phyloP scores from a whole-genome alignment of 2,329 filamentous ascomycete species.

The Leptographium galeiforme region DNA sequence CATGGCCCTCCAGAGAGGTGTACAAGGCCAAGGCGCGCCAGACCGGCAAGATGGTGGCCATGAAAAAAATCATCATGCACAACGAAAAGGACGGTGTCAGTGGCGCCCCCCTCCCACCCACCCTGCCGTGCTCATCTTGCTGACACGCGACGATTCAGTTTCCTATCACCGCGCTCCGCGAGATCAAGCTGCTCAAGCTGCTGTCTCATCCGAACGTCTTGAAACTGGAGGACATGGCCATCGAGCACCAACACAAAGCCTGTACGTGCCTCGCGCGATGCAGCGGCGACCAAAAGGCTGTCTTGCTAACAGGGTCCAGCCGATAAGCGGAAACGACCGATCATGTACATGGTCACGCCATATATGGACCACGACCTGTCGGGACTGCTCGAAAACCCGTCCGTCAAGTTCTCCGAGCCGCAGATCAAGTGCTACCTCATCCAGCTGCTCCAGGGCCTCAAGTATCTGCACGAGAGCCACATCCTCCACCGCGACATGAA shows the following conservation, averaged over 20 bases:
- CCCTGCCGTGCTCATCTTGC: background rate
- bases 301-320: slow-evolving; percentile 25
- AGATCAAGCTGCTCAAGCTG: slow-evolving; percentile 94
- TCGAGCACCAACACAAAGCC: slow-evolving; percentile 58
- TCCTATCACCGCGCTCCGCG: slow-evolving; percentile 92
- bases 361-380: slow-evolving; percentile 99
- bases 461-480: slow-evolving; percentile 77
- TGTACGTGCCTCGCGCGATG: slow-evolving; percentile 25
- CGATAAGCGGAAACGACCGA: slow-evolving; percentile 67
- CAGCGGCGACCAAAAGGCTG: background rate
- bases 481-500: slow-evolving; percentile 99
- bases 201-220: slow-evolving; percentile 85
- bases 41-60: slow-evolving; percentile 62
- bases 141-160: slow-evolving; percentile 38
- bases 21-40: slow-evolving; percentile 73
- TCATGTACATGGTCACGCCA: slow-evolving; percentile 97
- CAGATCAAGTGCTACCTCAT: slow-evolving; percentile 98
- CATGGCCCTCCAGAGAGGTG: slow-evolving; percentile 51
- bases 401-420: slow-evolving; percentile 70
- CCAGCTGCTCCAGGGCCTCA: slow-evolving; percentile 78
- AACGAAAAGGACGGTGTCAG: slow-evolving; percentile 92
- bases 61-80: slow-evolving; percentile 99
- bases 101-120: slow-evolving; percentile 5
- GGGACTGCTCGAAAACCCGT: slow-evolving; percentile 86
- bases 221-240: slow-evolving; percentile 85